These are phyloP conservation scores for Crithidia thermophila DNA, from an alignment of 208 protist genomes.

Conservation along the genomic window DNA sequence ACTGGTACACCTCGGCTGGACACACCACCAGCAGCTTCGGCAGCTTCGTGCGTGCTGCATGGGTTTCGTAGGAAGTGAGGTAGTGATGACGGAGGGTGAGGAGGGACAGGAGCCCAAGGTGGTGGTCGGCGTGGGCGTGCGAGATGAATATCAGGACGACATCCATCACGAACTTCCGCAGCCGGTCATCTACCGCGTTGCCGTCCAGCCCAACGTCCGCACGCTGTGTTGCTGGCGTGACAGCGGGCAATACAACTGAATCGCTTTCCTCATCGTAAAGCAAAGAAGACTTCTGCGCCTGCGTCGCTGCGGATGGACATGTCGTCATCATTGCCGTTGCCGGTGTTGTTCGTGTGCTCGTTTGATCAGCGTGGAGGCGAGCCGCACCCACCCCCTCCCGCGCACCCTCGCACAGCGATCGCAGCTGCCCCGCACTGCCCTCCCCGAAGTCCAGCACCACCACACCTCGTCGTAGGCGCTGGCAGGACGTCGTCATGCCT, in stretches of 20 bases:
- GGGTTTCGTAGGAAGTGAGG: background rate
- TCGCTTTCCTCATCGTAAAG: too few species aligned
- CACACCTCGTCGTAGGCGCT: slow-evolving; percentile 36
- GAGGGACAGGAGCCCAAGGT: slow-evolving; percentile 79
- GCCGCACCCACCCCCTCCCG: slow-evolving; percentile 12
- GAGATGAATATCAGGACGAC: slow-evolving; percentile 86
- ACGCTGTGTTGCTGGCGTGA: background rate
- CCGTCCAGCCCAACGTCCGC: background rate
- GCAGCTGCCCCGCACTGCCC: slow-evolving; percentile 73
- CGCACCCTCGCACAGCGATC: slow-evolving; percentile 36
- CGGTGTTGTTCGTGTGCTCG: background rate
- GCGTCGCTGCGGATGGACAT: too few species aligned
- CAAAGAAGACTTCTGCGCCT: too few species aligned
- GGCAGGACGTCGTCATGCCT: too few species aligned
- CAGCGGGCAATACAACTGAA: too few species aligned
- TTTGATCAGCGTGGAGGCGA: too few species aligned
- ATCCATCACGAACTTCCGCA: slow-evolving; percentile 47
- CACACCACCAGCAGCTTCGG: slow-evolving; percentile 61
- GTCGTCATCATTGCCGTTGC: background rate
- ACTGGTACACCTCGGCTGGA: slow-evolving; percentile 76
- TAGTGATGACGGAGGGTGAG: slow-evolving; percentile 61
- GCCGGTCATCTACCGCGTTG: slow-evolving; percentile 2
- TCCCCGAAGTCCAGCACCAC: slow-evolving; percentile 89
- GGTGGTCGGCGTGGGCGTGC: slow-evolving; percentile 89
- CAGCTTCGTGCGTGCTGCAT: background rate